Evolutionary conservation across 352 stramenopile species (phyloP).

Genomic region (Phytophthora aleatoria): DNA sequence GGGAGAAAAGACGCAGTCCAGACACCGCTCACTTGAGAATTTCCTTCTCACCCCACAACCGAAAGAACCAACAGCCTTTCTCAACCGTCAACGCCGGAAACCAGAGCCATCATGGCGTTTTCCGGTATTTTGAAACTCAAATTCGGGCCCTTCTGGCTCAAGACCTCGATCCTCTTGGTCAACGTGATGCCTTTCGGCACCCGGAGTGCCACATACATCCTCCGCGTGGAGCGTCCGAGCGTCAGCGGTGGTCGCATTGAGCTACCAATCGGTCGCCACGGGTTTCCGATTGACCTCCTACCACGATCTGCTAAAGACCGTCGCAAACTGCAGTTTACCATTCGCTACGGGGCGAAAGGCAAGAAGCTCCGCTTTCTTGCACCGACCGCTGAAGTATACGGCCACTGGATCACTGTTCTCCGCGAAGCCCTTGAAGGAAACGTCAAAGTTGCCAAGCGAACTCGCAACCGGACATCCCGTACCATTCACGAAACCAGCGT

Average conservation of each 20-base stretch:
- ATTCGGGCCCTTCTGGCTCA: conserved; percentile 1
- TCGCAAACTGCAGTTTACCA: not conserved
- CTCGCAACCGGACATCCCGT: not conserved
- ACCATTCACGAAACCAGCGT: not conserved
- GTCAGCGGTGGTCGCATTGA: not conserved
- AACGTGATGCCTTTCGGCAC: conserved; percentile 1
- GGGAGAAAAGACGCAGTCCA: not conserved
- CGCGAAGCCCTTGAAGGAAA: not conserved
- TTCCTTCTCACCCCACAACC: not conserved
- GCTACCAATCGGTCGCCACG: conserved; percentile 2
- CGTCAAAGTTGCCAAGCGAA: not conserved
- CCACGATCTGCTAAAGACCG: conserved; percentile 1
- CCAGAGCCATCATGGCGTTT: not conserved
- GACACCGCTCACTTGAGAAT: conserved; percentile 1
- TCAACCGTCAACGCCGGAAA: not conserved
- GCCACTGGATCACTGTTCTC: not conserved
- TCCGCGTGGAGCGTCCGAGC: not conserved
- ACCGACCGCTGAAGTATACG: not conserved
- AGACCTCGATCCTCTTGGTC: conserved; percentile 3
- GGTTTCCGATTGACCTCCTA: not conserved
- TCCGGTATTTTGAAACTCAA: conserved; percentile 3
- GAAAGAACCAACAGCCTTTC: not conserved
- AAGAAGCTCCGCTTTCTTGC: conserved; percentile 4
- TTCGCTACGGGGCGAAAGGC: conserved; percentile 3
- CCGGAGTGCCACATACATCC: not conserved